phyloP scores from a whole-genome alignment of 805 yeast genomes.

The Metschnikowia cerradonensis region DNA sequence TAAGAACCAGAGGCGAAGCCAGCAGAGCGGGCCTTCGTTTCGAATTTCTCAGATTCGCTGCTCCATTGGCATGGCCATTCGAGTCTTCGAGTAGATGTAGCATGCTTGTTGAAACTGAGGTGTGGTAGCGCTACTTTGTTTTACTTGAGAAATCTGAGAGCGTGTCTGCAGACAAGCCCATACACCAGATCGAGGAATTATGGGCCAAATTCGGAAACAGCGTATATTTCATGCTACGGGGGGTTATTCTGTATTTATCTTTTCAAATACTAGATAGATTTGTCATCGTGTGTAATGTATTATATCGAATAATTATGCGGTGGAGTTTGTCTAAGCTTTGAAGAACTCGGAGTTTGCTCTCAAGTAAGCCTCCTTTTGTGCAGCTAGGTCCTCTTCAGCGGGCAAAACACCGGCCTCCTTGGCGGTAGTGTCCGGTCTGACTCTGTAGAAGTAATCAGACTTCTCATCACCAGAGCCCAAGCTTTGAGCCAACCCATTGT shows the following conservation, averaged over 20 bases:
- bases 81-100: not conserved
- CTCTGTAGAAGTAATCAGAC: constrained; percentile 35
- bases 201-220: not conserved
- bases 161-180: constrained; percentile 2
- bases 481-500: constrained; percentile 69
- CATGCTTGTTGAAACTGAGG: constrained; percentile 1
- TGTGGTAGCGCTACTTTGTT: constrained; percentile 1
- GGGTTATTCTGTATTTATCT: too few relatives aligned
- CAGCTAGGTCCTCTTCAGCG: constrained; percentile 24
- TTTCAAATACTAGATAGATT: not conserved
- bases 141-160: constrained; percentile 4
- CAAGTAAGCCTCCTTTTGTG: constrained; percentile 30
- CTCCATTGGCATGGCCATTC: constrained; percentile 1
- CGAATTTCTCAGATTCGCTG: not conserved
- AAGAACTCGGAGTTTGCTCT: constrained; percentile 37
- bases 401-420: constrained; percentile 36
- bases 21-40: not conserved
- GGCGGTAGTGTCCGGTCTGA: constrained; percentile 37
- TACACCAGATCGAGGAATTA: not conserved
- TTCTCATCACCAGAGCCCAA: constrained; percentile 54
- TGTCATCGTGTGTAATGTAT: not conserved
- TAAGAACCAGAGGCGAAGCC: not conserved
- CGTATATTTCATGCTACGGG: not conserved
- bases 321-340: constrained; percentile 6
- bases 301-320: constrained; percentile 5